phyloP scores from a whole-genome alignment of 768 basidiomycete genomes.

The Rhodotorula paludigena region DNA sequence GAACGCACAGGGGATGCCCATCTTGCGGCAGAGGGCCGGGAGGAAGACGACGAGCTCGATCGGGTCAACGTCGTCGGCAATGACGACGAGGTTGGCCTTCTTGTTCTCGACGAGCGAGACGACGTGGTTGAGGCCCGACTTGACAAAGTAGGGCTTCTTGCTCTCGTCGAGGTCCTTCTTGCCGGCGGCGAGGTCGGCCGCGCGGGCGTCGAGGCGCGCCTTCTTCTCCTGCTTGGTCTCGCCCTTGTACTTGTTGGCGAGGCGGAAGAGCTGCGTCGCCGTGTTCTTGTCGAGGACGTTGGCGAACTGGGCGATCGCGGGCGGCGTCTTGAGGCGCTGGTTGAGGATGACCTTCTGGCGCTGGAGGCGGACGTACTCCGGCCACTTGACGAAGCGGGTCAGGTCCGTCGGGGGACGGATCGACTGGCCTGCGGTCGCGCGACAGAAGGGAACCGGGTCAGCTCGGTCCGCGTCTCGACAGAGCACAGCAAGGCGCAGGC shows the following conservation, averaged over 20 bases:
- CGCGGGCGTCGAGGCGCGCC: slow-evolving; percentile 71
- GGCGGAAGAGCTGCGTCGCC: slow-evolving; percentile 94
- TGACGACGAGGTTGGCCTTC: slow-evolving; percentile 92
- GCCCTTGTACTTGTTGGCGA: slow-evolving; percentile 93
- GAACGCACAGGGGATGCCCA: slow-evolving; percentile 69
- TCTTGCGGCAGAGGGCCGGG: slow-evolving; percentile 96
- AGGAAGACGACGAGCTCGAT: slow-evolving; percentile 98
- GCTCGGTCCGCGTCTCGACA: neutral
- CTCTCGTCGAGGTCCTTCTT: slow-evolving; percentile 67
- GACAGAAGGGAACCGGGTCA: neutral
- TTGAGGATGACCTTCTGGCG: slow-evolving; percentile 96
- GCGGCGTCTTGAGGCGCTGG: slow-evolving; percentile 97
- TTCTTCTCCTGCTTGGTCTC: slow-evolving; percentile 98
- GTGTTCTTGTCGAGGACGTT: slow-evolving; percentile 99
- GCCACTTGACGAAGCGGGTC: slow-evolving; percentile 99
- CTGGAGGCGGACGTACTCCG: slow-evolving; percentile 94
- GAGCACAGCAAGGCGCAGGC: neutral
- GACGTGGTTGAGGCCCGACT: slow-evolving; percentile 95
- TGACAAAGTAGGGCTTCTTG: slow-evolving; percentile 93
- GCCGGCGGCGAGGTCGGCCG: slow-evolving; percentile 67
- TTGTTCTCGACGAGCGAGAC: slow-evolving; percentile 95
- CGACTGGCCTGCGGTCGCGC: slow-evolving; percentile 67
- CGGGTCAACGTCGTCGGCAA: slow-evolving; percentile 97
- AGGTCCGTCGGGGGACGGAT: slow-evolving; percentile 82
- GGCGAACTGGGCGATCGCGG: slow-evolving; percentile 92